Conservation (phyloP, 163 green algal species). For the Chlorella variabilis region DNA sequence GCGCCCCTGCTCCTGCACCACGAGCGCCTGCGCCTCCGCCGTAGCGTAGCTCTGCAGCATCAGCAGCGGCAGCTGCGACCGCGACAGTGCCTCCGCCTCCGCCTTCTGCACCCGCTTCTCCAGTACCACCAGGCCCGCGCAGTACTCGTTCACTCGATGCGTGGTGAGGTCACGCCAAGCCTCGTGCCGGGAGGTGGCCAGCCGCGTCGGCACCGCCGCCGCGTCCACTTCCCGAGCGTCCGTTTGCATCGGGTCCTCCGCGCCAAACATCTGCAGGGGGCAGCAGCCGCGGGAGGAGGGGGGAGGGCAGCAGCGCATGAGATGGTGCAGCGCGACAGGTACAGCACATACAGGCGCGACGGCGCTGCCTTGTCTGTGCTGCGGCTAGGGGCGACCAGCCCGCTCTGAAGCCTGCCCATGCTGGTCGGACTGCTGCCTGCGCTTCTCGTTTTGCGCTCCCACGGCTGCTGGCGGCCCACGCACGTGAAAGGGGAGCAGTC, state of each 20-base stretch:
- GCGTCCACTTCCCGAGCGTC: constrained; percentile 25
- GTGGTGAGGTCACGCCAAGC: constrained; percentile 26
- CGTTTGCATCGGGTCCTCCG: constrained; percentile 29
- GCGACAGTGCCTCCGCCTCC: constrained; percentile 3
- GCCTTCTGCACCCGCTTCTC: background rate
- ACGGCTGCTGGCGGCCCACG: no score
- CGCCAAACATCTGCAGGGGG: constrained; percentile 32
- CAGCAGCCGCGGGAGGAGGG: background rate
- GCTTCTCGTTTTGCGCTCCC: no score
- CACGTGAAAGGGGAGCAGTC: constrained; percentile 64
- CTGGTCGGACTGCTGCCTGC: no score
- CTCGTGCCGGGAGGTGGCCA: constrained; percentile 24
- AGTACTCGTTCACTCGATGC: constrained; percentile 24
- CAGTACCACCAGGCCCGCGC: background rate
- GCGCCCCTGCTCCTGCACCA: background rate
- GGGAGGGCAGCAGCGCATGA: background rate
- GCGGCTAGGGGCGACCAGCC: no score
- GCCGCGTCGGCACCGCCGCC: no score
- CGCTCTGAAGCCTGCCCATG: no score
- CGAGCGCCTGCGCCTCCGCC: constrained; percentile 21
- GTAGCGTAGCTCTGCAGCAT: constrained; percentile 43
- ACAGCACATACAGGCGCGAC: no score
- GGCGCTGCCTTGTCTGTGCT: no score
- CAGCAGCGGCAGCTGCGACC: constrained; percentile 17
- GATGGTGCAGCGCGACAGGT: no score